These are phyloP conservation scores for Irineochytrium annulatum DNA, from an alignment of 192 early-diverging fungal species.

Conservation along the genomic window DNA sequence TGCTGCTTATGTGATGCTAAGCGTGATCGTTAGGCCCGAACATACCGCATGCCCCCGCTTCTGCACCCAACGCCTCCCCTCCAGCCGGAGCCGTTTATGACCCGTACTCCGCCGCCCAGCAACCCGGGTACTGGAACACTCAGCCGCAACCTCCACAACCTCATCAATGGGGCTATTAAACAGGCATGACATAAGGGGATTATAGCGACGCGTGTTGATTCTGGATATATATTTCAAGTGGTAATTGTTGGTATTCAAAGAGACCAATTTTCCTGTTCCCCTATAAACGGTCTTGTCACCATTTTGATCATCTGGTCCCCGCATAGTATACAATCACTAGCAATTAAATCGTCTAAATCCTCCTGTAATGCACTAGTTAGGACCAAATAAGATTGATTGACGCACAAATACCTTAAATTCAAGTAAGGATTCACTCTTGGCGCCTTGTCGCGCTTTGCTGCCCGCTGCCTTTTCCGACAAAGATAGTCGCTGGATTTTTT, in stretches of 20 bases:
- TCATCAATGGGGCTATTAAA: too few species aligned
- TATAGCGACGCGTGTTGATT: too few species aligned
- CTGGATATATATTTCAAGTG: too few species aligned
- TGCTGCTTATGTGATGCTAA: background rate
- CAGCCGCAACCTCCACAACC: too few species aligned
- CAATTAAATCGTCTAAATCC: constrained; percentile 73
- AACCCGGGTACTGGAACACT: background rate
- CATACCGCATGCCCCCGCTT: background rate
- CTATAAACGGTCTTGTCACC: constrained; percentile 39
- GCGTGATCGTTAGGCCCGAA: background rate
- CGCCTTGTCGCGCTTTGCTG: constrained; percentile 4
- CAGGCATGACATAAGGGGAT: too few species aligned
- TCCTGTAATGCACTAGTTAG: constrained; percentile 34
- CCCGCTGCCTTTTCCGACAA: constrained; percentile 10
- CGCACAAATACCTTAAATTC: constrained; percentile 6
- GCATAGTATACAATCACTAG: constrained; percentile 89
- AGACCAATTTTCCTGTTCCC: background rate
- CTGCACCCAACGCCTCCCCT: background rate
- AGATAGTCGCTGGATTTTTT: constrained; percentile 50
- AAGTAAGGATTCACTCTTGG: background rate
- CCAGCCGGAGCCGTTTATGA: background rate
- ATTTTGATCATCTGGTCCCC: constrained; percentile 93
- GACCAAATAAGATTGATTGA: background rate
- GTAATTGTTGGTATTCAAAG: too few species aligned
- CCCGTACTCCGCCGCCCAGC: background rate